phyloP scores from a whole-genome alignment of 2,329 filamentous ascomycete genomes.

The Akanthomyces uredinophilus region DNA sequence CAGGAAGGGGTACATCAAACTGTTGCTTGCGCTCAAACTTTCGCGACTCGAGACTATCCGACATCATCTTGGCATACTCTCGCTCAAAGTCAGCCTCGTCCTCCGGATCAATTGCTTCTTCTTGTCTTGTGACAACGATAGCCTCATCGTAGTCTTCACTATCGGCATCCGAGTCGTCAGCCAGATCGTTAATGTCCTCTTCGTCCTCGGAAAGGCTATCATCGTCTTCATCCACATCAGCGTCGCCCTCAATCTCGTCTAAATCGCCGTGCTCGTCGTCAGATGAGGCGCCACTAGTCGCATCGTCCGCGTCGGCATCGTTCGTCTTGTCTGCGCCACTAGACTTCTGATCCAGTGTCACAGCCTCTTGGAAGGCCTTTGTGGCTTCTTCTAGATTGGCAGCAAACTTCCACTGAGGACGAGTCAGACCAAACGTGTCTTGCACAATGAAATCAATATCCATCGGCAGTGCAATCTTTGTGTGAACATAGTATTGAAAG shows the following conservation, averaged over 20 bases:
- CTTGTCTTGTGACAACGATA: constrained; percentile 85
- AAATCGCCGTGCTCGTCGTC: constrained; percentile 71
- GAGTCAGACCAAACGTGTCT: constrained; percentile 77
- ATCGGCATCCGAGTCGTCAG: constrained; percentile 45
- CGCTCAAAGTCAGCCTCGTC: constrained; percentile 96
- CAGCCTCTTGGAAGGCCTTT: constrained; percentile 78
- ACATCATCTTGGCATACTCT: constrained; percentile 97
- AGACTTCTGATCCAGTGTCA: constrained; percentile 82
- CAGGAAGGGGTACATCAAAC: constrained; percentile 96
- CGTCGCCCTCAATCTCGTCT: constrained; percentile 58
- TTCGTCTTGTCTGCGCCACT: constrained; percentile 62
- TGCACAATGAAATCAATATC: constrained; percentile 96
- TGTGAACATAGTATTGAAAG: constrained; percentile 94
- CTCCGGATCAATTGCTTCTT: constrained; percentile 87
- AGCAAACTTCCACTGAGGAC: constrained; percentile 89
- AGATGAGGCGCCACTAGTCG: constrained; percentile 62
- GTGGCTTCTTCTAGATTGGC: constrained; percentile 77
- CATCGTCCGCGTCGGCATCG: constrained; percentile 72
- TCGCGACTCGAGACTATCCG: constrained; percentile 89
- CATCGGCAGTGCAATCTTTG: constrained; percentile 87
- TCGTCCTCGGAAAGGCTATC: constrained; percentile 56
- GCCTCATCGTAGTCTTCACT: constrained; percentile 71
- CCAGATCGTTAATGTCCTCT: constrained; percentile 51
- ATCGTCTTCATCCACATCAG: constrained; percentile 52
- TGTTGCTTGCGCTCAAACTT: constrained; percentile 93